phyloP scores from a whole-genome alignment of 108 stramenopile species.

The Cyclostephanos tholiformis region DNA sequence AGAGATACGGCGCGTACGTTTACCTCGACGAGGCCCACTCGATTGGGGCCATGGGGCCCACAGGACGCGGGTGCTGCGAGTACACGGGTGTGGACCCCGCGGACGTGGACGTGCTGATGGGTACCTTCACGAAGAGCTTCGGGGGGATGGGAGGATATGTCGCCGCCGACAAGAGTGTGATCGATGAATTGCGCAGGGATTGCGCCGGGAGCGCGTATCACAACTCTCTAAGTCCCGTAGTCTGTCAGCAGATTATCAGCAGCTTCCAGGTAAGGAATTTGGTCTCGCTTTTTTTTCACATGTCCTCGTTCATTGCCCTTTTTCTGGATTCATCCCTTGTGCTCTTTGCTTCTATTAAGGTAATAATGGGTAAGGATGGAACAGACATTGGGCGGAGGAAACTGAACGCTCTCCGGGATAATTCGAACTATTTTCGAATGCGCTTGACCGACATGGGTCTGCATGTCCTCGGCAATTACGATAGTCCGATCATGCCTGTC shows the following conservation, averaged over 20 bases:
- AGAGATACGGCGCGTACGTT: constrained; percentile 94
- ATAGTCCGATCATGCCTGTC: constrained; percentile 97
- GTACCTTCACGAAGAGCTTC: constrained; percentile 99
- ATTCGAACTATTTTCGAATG: constrained; percentile 97
- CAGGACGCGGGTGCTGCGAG: constrained; percentile 96
- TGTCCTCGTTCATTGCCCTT: constrained; percentile 2
- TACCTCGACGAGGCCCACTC: constrained; percentile 99
- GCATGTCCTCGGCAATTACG: constrained; percentile 96
- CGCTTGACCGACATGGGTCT: constrained; percentile 92
- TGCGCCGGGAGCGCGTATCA: constrained; percentile 92
- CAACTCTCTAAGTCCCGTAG: constrained; percentile 93
- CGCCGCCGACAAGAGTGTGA: constrained; percentile 83
- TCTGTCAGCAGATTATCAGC: constrained; percentile 92
- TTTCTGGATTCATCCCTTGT: too few species aligned
- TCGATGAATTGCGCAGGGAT: constrained; percentile 77
- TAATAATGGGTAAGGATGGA: constrained; percentile 96
- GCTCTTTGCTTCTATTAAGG: constrained; percentile 50
- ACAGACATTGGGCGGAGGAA: constrained; percentile 90
- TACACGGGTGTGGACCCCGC: constrained; percentile 94
- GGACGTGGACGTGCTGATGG: constrained; percentile 99
- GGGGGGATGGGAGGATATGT: constrained; percentile 99
- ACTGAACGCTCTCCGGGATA: constrained; percentile 90
- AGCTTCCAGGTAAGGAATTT: constrained; percentile 76
- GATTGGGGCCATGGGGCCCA: constrained; percentile 97
- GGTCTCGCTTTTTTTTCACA: background rate